These are phyloP conservation scores for Beauveria bassiana DNA, from an alignment of 2,329 filamentous ascomycete species.

Conservation along the genomic window DNA sequence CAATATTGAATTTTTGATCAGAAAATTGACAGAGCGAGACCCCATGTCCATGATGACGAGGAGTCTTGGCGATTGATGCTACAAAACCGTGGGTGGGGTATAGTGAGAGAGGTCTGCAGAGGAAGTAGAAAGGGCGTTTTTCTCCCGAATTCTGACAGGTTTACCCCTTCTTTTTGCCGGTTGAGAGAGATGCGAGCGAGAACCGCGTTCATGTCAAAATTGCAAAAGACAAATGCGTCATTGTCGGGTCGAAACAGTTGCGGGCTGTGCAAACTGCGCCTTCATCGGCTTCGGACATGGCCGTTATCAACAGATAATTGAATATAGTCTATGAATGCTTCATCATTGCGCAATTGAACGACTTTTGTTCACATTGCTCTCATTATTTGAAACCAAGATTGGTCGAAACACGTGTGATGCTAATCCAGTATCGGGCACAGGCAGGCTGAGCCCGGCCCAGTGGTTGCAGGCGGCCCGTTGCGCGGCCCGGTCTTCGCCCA, in stretches of 20 bases:
- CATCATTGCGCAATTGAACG: background rate
- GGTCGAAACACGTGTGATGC: background rate
- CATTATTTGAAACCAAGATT: background rate
- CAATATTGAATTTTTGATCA: too few relatives aligned
- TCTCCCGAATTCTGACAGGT: background rate
- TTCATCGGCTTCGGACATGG: background rate
- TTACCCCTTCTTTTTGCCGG: background rate
- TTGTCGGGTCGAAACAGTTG: background rate
- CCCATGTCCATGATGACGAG: background rate
- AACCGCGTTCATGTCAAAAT: background rate
- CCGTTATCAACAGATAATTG: background rate
- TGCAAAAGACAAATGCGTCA: background rate
- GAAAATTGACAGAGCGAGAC: background rate
- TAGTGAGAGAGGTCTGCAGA: background rate
- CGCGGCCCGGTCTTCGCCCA: background rate
- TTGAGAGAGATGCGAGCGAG: background rate
- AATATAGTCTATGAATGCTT: background rate
- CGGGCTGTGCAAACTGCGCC: conserved; percentile 4
- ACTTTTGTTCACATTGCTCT: background rate
- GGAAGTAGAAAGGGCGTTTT: background rate
- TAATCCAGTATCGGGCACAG: background rate
- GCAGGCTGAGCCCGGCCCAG: conserved; percentile 1
- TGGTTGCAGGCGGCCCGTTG: conserved; percentile 6
- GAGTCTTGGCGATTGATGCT: background rate
- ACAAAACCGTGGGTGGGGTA: background rate